Evolutionary conservation across 179 eudicot genomes (phyloP).

Genomic region (Corrigiola litoralis): DNA sequence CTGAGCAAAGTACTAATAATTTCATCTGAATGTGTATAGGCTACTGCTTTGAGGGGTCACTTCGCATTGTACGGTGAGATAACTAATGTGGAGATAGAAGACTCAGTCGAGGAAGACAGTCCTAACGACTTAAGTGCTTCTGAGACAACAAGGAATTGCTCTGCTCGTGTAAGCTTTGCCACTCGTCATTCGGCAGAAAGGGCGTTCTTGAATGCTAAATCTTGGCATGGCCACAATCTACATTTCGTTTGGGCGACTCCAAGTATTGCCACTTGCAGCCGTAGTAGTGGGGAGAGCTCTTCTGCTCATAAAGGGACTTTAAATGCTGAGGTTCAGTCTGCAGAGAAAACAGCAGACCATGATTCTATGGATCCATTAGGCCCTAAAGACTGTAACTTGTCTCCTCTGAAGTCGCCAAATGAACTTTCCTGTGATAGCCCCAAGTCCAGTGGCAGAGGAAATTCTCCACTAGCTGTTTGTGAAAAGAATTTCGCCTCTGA

Average conservation of each 20-base stretch:
- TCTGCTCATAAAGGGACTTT: slow-evolving; percentile 36
- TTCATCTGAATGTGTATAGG: slow-evolving; percentile 34
- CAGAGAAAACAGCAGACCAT: slow-evolving; percentile 16
- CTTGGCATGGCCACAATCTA: slow-evolving; percentile 66
- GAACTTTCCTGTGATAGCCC: slow-evolving; percentile 25
- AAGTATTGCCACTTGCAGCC: slow-evolving; percentile 34
- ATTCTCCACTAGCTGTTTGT: slow-evolving; percentile 24
- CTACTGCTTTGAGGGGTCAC: slow-evolving; percentile 72
- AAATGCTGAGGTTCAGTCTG: slow-evolving; percentile 36
- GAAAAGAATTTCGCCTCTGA: slow-evolving; percentile 32
- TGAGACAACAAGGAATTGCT: slow-evolving; percentile 33
- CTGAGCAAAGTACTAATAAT: not conserved
- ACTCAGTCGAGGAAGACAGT: slow-evolving; percentile 29
- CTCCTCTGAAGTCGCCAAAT: slow-evolving; percentile 29
- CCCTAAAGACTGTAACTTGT: slow-evolving; percentile 10
- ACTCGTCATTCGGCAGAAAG: slow-evolving; percentile 81
- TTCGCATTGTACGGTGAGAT: slow-evolving; percentile 64
- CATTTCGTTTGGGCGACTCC: slow-evolving; percentile 58
- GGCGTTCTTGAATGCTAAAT: slow-evolving; percentile 68
- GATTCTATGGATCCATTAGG: slow-evolving; percentile 5
- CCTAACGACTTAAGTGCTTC: slow-evolving; percentile 28
- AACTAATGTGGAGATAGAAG: slow-evolving; percentile 58
- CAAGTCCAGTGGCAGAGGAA: slow-evolving; percentile 25
- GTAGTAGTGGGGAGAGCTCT: slow-evolving; percentile 42
- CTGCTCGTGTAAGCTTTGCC: slow-evolving; percentile 59